phyloP scores from a whole-genome alignment of 108 stramenopile species.

The Schizochytrium sp. region DNA sequence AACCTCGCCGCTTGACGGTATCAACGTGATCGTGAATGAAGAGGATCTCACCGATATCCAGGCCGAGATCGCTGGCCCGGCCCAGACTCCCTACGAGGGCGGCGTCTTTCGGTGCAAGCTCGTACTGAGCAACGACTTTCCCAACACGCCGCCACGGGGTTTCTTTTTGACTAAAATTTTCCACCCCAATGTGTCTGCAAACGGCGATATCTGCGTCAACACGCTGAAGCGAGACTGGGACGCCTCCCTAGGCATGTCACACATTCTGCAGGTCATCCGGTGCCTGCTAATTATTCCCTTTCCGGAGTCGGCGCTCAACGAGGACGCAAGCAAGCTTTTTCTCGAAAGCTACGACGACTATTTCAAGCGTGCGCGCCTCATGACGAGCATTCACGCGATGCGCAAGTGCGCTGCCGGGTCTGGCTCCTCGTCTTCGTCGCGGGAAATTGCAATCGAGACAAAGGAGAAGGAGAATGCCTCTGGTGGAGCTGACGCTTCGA shows the following conservation, averaged over 20 bases:
- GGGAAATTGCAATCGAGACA: not conserved
- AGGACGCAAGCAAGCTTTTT: constrained; percentile 97
- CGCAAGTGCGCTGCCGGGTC: constrained; percentile 11
- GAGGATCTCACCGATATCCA: constrained; percentile 49
- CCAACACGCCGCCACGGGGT: constrained; percentile 81
- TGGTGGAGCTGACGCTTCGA: not conserved
- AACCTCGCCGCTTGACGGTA: constrained; percentile 70
- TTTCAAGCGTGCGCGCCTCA: constrained; percentile 72
- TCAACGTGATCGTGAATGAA: constrained; percentile 60
- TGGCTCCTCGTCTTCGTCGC: not conserved
- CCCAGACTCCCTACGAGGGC: constrained; percentile 85
- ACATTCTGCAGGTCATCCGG: constrained; percentile 92
- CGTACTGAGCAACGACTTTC: constrained; percentile 54
- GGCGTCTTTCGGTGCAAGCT: constrained; percentile 88
- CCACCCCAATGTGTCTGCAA: constrained; percentile 92
- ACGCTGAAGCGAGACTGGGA: constrained; percentile 96
- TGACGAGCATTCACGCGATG: constrained; percentile 83
- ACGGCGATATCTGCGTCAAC: constrained; percentile 95
- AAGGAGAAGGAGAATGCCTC: constrained; percentile 15
- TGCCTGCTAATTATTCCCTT: constrained; percentile 97
- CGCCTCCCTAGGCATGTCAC: constrained; percentile 67
- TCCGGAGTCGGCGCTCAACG: constrained; percentile 92
- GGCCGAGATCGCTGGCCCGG: constrained; percentile 83
- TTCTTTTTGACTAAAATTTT: constrained; percentile 96
- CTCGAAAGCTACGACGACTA: constrained; percentile 98